A percentile compares a stretch with the other conserved stretches of the same genome.
phyloP scores from a whole-genome alignment of 2,329 filamentous ascomycete genomes.

The Ophiostoma fasciatum region DNA sequence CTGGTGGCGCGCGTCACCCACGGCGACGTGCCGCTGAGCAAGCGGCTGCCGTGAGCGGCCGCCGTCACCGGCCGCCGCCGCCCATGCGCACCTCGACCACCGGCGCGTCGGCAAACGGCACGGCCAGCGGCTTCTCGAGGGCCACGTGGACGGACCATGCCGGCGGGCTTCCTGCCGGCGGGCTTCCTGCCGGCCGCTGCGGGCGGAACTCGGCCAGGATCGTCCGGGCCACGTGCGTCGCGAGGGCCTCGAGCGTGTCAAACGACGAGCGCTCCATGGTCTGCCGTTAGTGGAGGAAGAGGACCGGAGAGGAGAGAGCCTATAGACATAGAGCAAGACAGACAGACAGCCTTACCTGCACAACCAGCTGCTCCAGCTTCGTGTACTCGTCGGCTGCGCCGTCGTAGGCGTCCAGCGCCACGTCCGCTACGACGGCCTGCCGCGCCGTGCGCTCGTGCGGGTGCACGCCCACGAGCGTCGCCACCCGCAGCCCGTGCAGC shows the following conservation, averaged over 20 bases:
- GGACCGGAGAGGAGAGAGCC: no score
- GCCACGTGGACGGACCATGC: conserved; percentile 40
- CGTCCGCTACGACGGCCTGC: conserved; percentile 9
- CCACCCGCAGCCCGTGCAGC: conserved; percentile 44
- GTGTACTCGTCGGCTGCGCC: conserved; percentile 34
- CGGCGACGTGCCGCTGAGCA: conserved; percentile 54
- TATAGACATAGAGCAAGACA: no score
- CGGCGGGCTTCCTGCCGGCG: conserved; percentile 17
- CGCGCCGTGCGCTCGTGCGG: conserved; percentile 44
- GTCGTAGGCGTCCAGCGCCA: conserved; percentile 37
- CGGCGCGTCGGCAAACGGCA: conserved; percentile 57
- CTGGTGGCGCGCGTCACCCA: conserved; percentile 59
- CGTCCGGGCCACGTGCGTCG: conserved; percentile 28
- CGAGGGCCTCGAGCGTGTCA: conserved; percentile 49
- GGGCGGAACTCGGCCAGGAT: conserved; percentile 29
- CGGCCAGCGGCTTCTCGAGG: conserved; percentile 59
- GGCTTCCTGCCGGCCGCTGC: conserved; percentile 11
- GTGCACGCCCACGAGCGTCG: conserved; percentile 59
- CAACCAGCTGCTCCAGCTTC: conserved; percentile 42
- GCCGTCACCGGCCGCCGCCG: no score
- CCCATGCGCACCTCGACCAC: conserved; percentile 40
- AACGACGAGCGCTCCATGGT: conserved; percentile 43
- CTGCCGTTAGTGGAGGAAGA: no score
- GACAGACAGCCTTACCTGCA: no score
- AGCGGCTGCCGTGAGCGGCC: conserved; percentile 18